phyloP scores from a whole-genome alignment of 805 yeast genomes.

The Candida anglica region DNA sequence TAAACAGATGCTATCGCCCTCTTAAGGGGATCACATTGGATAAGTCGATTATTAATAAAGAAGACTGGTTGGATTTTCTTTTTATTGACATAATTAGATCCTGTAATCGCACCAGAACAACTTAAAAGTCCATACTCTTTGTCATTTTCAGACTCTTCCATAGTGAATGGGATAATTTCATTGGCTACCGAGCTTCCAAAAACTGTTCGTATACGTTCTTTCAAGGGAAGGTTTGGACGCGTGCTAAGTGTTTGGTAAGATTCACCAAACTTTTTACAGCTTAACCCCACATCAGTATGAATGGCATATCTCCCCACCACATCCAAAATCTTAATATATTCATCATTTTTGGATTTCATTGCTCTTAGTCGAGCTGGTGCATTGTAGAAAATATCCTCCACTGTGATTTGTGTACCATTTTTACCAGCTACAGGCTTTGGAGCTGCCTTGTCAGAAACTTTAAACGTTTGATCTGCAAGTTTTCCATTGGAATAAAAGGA shows the following conservation, averaged over 20 bases:
- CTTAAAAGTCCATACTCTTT: conserved; percentile 45
- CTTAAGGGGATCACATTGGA: conserved; percentile 74
- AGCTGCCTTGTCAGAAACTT: conserved; percentile 29
- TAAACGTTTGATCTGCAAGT: conserved; percentile 41
- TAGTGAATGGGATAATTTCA: conserved; percentile 40
- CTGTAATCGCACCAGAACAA: conserved; percentile 62
- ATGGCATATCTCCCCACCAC: conserved; percentile 81
- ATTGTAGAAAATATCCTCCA: conserved; percentile 88
- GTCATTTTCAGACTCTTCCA: conserved; percentile 3
- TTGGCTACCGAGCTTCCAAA: conserved; percentile 69
- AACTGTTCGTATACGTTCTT: conserved; percentile 69
- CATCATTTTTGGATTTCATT: conserved; percentile 64
- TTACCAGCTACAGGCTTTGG: conserved; percentile 83
- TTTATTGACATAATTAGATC: conserved; percentile 66
- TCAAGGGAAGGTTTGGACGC: conserved; percentile 42
- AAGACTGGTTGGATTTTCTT: conserved; percentile 66
- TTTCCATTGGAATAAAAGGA: conserved; percentile 67
- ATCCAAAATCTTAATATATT: conserved; percentile 72
- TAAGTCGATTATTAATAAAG: conserved; percentile 83
- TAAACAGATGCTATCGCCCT: conserved; percentile 64
- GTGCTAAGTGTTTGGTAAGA: conserved; percentile 62
- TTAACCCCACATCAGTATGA: conserved; percentile 70
- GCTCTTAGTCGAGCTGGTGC: conserved; percentile 74
- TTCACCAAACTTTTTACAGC: conserved; percentile 79
- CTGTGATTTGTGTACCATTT: conserved; percentile 78